These are phyloP conservation scores for Volvox africanus DNA, from an alignment of 139 green algal species.

Conservation along the genomic window DNA sequence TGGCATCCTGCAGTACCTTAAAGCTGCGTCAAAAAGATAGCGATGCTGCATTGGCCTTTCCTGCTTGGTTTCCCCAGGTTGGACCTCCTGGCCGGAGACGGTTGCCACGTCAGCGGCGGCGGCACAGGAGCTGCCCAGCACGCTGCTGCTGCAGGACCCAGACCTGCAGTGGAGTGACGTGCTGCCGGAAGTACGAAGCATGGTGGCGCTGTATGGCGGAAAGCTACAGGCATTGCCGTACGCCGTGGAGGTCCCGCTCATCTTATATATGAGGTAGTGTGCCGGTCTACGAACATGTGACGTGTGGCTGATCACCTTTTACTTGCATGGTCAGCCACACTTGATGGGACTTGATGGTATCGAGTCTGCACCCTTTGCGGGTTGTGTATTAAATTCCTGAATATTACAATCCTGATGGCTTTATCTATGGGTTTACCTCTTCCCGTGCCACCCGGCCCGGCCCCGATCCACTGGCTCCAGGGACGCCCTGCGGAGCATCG, in stretches of 20 bases:
- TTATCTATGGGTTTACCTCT: background rate
- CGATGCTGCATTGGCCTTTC: too few relatives aligned
- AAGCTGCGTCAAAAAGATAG: too few relatives aligned
- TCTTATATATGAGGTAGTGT: slow-evolving; percentile 25
- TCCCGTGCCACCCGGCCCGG: background rate
- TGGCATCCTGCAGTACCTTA: too few relatives aligned
- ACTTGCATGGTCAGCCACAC: too few relatives aligned
- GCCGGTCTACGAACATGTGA: too few relatives aligned
- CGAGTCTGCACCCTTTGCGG: too few relatives aligned
- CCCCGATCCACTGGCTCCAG: background rate
- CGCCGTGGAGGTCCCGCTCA: slow-evolving; percentile 7
- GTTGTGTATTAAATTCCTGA: too few relatives aligned
- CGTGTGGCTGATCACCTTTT: too few relatives aligned
- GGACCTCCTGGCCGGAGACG: background rate
- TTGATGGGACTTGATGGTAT: too few relatives aligned
- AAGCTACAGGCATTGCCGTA: slow-evolving; percentile 29
- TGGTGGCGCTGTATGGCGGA: background rate
- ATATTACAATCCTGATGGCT: too few relatives aligned
- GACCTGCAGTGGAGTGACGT: slow-evolving; percentile 18
- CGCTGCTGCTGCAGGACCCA: background rate
- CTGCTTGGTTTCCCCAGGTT: background rate
- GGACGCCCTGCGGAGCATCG: background rate
- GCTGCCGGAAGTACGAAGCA: background rate
- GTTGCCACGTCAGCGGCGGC: background rate
- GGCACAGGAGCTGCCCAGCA: slow-evolving; percentile 1